phyloP scores from a whole-genome alignment of 1,139 yeast genomes.

The Barnettozyma hawaiiensis region DNA sequence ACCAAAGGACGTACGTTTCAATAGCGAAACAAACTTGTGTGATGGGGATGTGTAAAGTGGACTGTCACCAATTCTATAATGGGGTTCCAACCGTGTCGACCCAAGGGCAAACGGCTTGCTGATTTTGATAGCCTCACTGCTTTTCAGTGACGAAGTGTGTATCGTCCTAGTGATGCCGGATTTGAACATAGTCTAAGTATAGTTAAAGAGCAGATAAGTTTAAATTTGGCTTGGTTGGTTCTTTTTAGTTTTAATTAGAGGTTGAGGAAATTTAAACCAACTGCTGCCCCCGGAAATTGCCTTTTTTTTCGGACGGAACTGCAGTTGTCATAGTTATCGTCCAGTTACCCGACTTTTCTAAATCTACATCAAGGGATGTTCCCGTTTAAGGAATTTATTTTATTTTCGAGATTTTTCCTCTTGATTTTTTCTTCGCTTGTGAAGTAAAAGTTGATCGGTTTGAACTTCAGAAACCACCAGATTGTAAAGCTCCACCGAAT shows the following conservation, averaged over 20 bases:
- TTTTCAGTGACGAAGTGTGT: not conserved
- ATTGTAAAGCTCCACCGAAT: not conserved
- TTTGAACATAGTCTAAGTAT: not conserved
- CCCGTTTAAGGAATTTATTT: conserved; percentile 10
- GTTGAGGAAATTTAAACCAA: too few species aligned
- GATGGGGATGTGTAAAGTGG: conserved; percentile 56
- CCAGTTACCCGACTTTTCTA: conserved; percentile 3
- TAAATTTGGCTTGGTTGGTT: not conserved
- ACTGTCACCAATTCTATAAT: conserved; percentile 46
- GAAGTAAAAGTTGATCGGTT: not conserved
- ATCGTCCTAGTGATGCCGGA: not conserved
- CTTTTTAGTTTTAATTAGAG: too few species aligned
- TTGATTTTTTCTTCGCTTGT: conserved; percentile 4
- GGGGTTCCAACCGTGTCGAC: conserved; percentile 32
- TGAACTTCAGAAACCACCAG: not conserved
- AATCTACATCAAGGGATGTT: conserved; percentile 6
- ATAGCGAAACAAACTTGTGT: conserved; percentile 47
- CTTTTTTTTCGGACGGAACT: not conserved
- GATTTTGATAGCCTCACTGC: conserved; percentile 10
- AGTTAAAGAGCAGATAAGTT: not conserved
- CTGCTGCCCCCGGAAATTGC: not conserved
- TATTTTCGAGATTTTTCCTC: not conserved
- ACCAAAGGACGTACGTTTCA: conserved; percentile 49
- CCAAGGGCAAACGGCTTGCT: conserved; percentile 23
- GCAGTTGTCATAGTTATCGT: not conserved